Conservation (phyloP, 2,329 filamentous ascomycete species). For the Stagonosporopsis cucurbitacearum region DNA sequence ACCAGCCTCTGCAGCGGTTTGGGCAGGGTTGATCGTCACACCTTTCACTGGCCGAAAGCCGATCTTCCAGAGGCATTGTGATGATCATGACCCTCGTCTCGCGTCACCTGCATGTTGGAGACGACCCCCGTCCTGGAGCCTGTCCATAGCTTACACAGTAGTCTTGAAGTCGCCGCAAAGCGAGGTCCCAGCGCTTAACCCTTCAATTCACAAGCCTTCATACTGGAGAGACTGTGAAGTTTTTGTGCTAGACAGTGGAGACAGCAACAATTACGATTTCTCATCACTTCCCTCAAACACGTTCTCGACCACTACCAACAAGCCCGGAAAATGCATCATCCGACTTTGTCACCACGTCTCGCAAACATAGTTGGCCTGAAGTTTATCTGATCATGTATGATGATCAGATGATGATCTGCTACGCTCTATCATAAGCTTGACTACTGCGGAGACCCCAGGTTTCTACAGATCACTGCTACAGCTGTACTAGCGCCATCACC, state of each 20-base stretch:
- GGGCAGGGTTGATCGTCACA: conserved; percentile 11
- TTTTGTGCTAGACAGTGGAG: neutral
- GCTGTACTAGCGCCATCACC: conserved; percentile 10
- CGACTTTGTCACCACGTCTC: neutral
- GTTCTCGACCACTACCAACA: neutral
- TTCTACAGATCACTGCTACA: conserved; percentile 15
- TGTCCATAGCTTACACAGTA: neutral
- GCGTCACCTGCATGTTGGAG: conserved; percentile 5
- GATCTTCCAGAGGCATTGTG: neutral
- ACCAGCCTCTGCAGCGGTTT: conserved; percentile 2
- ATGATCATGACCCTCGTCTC: conserved; percentile 8
- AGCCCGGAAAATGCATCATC: neutral
- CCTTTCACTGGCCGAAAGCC: neutral
- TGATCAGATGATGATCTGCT: conserved; percentile 10
- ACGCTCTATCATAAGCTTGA: neutral
- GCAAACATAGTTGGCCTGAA: neutral
- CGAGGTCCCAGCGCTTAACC: neutral
- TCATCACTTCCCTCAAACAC: neutral
- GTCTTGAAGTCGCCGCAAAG: conserved; percentile 7
- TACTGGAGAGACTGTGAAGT: neutral
- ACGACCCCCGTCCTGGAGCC: conserved; percentile 1
- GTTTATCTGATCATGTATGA: neutral
- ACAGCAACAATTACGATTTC: neutral
- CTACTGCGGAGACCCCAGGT: conserved; percentile 17
- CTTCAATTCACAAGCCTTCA: neutral